Evolutionary conservation across 2,329 filamentous ascomycete species (phyloP), one percentile per base, ranked within the genome.

Genomic region (Neurospora sp.): DNA sequence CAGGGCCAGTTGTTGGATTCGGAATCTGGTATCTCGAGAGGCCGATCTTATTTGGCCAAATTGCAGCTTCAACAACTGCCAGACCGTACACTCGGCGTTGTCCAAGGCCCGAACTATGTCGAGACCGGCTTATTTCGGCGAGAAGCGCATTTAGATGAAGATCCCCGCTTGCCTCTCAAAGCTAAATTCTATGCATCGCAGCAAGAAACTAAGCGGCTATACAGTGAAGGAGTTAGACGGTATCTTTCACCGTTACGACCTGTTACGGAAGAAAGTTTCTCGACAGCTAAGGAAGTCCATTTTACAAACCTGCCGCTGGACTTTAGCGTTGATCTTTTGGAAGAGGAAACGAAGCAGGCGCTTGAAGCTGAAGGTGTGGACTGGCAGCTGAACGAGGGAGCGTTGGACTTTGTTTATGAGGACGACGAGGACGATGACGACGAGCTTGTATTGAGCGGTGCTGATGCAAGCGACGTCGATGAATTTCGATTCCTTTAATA

Each of bases 81-180:
- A 0, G 81, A 87, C 72, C 83, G 80, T 1, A 81, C 81, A 6
- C 77, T 89, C 37, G 87, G 87, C 37, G 85, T 82, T 5, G 81
- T 88, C 1, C 84, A 90, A 74, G 88, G 87, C 1, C 82, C 83
- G 0, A 77, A 78, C 2, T 90, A 90, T 73, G 71, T 78, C 0
- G 73, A 77, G 1, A 82, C 84, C 0, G 79, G 79, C 1, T 77
- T 87, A 2, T 88, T 82, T 74, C 78, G 83, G 4, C 74, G 71
- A 5, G 83, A 87, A 6, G 82, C 82, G 1, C 87, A 89, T 72
- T 73, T 81, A 2, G 75, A 84, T 19, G 76, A 77, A 2, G 81
- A 87, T 57, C 79, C 80, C 0, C 70, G 69, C 1, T 77, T 76
- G 65, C 85, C 84, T 2, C 78, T 89, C 5, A 73, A 86, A 6